These are phyloP conservation scores for Linnemannia elongata DNA, from an alignment of 192 early-diverging fungal species.

Conservation along the genomic window DNA sequence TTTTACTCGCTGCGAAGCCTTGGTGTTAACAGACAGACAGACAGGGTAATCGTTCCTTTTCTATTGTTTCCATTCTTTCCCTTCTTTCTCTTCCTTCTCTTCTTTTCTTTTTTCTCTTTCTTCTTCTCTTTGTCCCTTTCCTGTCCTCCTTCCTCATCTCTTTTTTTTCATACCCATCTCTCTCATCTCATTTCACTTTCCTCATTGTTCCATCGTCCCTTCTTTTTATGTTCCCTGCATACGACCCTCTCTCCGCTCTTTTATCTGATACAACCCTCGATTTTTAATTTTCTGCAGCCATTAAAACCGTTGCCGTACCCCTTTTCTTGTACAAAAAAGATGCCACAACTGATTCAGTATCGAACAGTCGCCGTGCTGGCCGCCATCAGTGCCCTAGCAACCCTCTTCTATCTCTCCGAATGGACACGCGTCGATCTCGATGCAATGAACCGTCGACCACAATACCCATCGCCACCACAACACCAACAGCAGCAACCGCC, in stretches of 20 bases:
- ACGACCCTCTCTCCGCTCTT: neutral
- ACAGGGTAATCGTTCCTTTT: too few relatives aligned
- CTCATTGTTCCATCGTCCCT: neutral
- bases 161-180: neutral
- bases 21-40: too few relatives aligned
- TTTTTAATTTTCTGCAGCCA: neutral
- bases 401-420: slow-evolving; percentile 26
- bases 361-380: slow-evolving; percentile 32
- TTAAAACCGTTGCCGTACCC: too few relatives aligned
- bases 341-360: slow-evolving; percentile 17
- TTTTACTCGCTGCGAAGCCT: too few relatives aligned
- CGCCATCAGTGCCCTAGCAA: slow-evolving; percentile 8
- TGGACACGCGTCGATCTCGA: slow-evolving; percentile 10
- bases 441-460: neutral
- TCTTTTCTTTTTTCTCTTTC: neutral
- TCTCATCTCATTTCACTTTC: neutral
- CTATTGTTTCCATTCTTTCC: neutral
- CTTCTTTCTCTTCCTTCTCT: neutral
- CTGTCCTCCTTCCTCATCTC: neutral
- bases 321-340: neutral
- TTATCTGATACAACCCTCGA: neutral
- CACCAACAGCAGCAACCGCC: neutral
- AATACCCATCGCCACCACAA: neutral
- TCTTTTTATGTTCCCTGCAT: neutral
- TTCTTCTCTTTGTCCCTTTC: neutral